Percentiles rank a stretch among this genome's conserved stretches.
phyloP scores from a whole-genome alignment of 345 rosid genomes.

The Populus nigra region DNA sequence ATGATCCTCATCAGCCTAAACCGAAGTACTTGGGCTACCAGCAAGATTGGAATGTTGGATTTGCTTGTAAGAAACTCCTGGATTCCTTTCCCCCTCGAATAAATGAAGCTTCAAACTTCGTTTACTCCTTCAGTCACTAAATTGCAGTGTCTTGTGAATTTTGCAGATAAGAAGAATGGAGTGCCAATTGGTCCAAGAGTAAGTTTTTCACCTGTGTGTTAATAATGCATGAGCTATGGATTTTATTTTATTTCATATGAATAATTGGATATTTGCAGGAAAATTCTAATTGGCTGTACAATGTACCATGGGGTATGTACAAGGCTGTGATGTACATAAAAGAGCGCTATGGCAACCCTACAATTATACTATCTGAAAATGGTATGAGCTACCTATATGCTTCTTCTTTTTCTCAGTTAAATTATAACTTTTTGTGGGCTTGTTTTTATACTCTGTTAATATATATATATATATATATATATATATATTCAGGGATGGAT shows the following conservation, averaged over 20 bases:
- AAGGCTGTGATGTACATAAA: slow-evolving; percentile 83
- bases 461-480: background rate
- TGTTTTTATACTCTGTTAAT: background rate
- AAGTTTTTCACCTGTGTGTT: slow-evolving; percentile 11
- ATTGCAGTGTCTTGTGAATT: background rate
- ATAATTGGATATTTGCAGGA: slow-evolving; percentile 47
- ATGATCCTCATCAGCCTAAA: slow-evolving; percentile 46
- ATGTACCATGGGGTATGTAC: slow-evolving; percentile 97
- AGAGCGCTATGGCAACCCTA: slow-evolving; percentile 86
- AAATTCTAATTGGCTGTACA: slow-evolving; percentile 78
- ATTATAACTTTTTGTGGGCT: background rate
- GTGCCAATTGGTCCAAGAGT: slow-evolving; percentile 78
- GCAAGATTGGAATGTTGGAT: slow-evolving; percentile 84
- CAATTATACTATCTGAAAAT: slow-evolving; percentile 76
- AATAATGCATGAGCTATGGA: background rate
- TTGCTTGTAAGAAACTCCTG: slow-evolving; percentile 55
- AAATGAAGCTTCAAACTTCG: background rate
- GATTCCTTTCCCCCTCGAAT: background rate
- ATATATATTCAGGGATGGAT: slow-evolving; percentile 65
- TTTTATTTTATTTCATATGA: background rate
- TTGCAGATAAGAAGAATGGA: slow-evolving; percentile 62
- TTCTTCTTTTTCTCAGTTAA: background rate
- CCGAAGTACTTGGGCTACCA: slow-evolving; percentile 66
- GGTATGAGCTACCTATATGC: slow-evolving; percentile 34
- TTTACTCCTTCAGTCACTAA: slow-evolving; percentile 1